These are phyloP conservation scores for Aspergillus viridinutans DNA, from an alignment of 2,329 filamentous ascomycete genomes.

Conservation along the genomic window DNA sequence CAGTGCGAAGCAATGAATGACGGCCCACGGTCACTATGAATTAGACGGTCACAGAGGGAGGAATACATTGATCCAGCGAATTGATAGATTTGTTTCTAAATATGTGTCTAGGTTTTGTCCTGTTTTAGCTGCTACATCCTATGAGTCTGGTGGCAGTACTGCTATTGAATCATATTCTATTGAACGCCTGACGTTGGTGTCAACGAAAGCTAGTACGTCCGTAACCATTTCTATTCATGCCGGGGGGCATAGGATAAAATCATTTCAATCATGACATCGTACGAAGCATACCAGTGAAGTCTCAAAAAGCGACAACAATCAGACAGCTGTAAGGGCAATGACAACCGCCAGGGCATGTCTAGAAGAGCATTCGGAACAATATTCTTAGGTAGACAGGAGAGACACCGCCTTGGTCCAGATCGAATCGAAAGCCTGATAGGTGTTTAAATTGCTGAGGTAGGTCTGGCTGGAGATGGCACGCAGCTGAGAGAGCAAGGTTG, in stretches of 20 bases:
- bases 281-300: background rate
- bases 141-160: background rate
- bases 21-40: background rate
- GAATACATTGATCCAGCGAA: background rate
- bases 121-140: background rate
- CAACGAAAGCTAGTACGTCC: background rate
- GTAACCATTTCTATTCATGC: background rate
- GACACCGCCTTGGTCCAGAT: background rate
- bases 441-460: conserved; percentile 5
- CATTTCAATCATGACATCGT: background rate
- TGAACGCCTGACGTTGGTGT: background rate
- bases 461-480: conserved; percentile 7
- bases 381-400: background rate
- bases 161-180: background rate
- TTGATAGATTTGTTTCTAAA: background rate
- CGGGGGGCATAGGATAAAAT: background rate
- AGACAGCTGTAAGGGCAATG: background rate
- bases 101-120: background rate
- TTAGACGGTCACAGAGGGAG: background rate
- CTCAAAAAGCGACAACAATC: background rate
- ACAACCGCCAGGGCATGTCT: background rate
- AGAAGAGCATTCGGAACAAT: background rate
- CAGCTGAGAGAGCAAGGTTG: conserved; percentile 1
- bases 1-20: background rate
- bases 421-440: conserved; percentile 4